phyloP scores from a whole-genome alignment of 2,329 filamentous ascomycete species.

The Fusarium solani-melongenae region DNA sequence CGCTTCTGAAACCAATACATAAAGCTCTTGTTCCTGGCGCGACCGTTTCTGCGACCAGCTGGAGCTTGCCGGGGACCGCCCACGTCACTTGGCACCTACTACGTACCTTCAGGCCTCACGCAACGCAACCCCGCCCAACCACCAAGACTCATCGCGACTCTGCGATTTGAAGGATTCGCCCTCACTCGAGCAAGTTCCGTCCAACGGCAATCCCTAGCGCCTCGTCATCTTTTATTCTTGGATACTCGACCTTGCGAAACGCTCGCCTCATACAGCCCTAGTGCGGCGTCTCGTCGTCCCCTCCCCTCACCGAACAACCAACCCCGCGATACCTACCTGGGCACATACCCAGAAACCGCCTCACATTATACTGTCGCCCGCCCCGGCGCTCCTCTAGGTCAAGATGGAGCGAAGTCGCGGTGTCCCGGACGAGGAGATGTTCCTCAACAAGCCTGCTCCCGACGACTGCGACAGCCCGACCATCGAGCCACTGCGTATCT shows the following conservation, averaged over 20 bases:
- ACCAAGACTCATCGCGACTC: constrained; percentile 11
- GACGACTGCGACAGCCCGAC: constrained; percentile 76
- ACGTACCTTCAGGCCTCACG: constrained; percentile 10
- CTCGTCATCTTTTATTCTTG: constrained; percentile 5
- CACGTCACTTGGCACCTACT: constrained; percentile 18
- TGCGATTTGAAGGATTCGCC: constrained; percentile 4
- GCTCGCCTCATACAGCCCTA: constrained; percentile 12
- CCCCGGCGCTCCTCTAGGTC: constrained; percentile 20
- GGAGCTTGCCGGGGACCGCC: constrained; percentile 30
- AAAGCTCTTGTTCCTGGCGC: constrained; percentile 38
- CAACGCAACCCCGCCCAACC: constrained; percentile 40
- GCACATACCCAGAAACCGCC: constrained; percentile 15
- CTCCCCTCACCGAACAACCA: background rate
- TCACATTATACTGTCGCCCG: constrained; percentile 7
- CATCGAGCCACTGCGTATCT: constrained; percentile 85
- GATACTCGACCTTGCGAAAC: constrained; percentile 6
- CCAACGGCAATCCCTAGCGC: constrained; percentile 5
- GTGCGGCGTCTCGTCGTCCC: constrained; percentile 5
- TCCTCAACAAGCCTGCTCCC: constrained; percentile 71
- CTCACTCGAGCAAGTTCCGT: constrained; percentile 17
- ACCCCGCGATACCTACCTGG: constrained; percentile 28
- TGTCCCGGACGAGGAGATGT: constrained; percentile 84
- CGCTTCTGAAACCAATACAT: constrained; percentile 7
- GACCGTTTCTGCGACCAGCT: constrained; percentile 47
- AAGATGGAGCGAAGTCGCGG: constrained; percentile 69